Percentiles rank a stretch among this genome's conserved stretches.
phyloP scores from a whole-genome alignment of 2,329 filamentous ascomycete genomes.

The Talaromyces islandicus region DNA sequence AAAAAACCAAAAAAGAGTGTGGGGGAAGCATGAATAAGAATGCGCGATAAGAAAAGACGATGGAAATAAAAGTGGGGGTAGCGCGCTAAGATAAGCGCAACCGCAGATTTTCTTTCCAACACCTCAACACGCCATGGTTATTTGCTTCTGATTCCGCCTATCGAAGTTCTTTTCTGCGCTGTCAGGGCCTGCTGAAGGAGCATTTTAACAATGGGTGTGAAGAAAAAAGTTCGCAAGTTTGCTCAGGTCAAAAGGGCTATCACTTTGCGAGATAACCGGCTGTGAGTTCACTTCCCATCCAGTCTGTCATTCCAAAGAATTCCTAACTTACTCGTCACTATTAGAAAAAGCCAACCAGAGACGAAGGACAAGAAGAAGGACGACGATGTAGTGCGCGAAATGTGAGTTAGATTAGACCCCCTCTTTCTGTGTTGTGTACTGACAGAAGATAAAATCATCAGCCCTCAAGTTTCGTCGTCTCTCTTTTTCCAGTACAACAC shows the following conservation, averaged over 20 bases:
- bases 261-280: constrained; percentile 68
- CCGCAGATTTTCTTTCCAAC: neutral
- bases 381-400: constrained; percentile 65
- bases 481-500: constrained; percentile 90
- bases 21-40: neutral
- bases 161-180: neutral
- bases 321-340: neutral
- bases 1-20: neutral
- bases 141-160: neutral
- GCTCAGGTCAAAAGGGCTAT: constrained; percentile 78
- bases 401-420: constrained; percentile 39
- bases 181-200: neutral
- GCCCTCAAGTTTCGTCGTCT: constrained; percentile 70
- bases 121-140: neutral
- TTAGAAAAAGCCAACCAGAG: constrained; percentile 65
- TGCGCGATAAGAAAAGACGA: neutral
- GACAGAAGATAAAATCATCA: constrained; percentile 21
- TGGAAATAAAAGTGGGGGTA: neutral
- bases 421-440: neutral
- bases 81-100: neutral
- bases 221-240: constrained; percentile 90
- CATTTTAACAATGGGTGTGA: constrained; percentile 65
- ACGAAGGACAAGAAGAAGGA: constrained; percentile 56
- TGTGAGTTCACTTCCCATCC: constrained; percentile 33
- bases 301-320: neutral